Conservation (phyloP, 2,329 filamentous ascomycete genomes). For the Colletotrichum endophyticum region DNA sequence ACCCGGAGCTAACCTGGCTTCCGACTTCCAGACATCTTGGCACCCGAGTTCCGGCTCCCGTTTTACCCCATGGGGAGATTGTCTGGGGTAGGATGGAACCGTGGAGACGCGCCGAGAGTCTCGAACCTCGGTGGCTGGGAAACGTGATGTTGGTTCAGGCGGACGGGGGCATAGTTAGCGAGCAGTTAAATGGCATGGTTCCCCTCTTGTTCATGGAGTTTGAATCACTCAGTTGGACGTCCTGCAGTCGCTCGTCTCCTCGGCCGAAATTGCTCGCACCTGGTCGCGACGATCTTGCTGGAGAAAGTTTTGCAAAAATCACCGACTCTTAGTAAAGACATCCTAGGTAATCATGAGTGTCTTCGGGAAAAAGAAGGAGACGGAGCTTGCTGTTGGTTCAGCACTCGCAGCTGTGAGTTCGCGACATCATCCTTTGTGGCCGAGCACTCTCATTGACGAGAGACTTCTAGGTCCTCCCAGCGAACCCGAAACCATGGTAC, state of each 20-base stretch:
- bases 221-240: background rate
- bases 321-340: rapidly evolving
- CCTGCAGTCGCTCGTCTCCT: background rate
- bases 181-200: background rate
- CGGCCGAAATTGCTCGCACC: background rate
- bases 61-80: background rate
- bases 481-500: slow-evolving; percentile 47
- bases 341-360: background rate
- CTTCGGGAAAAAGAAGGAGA: background rate
- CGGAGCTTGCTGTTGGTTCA: background rate
- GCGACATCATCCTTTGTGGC: no score
- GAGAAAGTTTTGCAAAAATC: background rate
- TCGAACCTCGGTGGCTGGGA: background rate
- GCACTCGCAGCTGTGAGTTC: background rate
- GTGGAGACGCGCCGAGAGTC: background rate
- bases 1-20: background rate
- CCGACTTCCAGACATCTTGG: background rate
- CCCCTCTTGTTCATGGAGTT: background rate
- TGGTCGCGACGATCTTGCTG: background rate
- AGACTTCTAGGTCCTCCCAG: slow-evolving; percentile 37
- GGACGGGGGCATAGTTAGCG: background rate
- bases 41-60: background rate
- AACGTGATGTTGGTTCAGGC: background rate
- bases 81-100: background rate
- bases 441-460: background rate